These are phyloP conservation scores for Roridomyces roridus DNA, from an alignment of 768 basidiomycete genomes.

Conservation along the genomic window DNA sequence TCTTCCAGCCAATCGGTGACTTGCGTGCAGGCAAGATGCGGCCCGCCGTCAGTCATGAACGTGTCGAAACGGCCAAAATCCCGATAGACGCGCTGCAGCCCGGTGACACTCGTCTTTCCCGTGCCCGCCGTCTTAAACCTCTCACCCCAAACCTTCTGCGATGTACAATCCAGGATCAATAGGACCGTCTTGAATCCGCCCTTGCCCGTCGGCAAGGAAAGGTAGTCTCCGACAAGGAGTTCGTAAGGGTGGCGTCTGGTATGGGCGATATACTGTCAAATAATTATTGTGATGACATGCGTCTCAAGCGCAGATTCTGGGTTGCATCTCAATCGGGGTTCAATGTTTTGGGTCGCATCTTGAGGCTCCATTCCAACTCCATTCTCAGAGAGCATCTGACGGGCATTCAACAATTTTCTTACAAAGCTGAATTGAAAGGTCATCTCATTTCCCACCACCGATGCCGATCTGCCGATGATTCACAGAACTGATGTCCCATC, in stretches of 20 bases:
- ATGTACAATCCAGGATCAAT: constrained; percentile 24
- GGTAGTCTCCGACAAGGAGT: constrained; percentile 34
- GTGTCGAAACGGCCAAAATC: constrained; percentile 14
- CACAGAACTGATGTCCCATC: too few relatives aligned
- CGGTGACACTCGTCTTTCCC: constrained; percentile 1
- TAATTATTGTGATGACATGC: too few relatives aligned
- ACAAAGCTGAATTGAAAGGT: too few relatives aligned
- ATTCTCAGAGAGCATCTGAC: too few relatives aligned
- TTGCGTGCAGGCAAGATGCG: constrained; percentile 33
- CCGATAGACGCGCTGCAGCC: constrained; percentile 21
- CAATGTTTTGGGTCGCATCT: too few relatives aligned
- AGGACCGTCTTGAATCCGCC: constrained; percentile 27
- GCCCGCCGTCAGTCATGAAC: constrained; percentile 32
- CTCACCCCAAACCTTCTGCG: constrained; percentile 30
- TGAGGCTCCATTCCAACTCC: too few relatives aligned
- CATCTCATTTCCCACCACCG: too few relatives aligned
- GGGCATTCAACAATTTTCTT: too few relatives aligned
- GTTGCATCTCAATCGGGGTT: too few relatives aligned
- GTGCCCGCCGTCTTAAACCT: constrained; percentile 12
- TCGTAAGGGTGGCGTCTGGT: constrained; percentile 33
- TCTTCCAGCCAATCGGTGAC: constrained; percentile 15
- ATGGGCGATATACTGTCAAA: too few relatives aligned
- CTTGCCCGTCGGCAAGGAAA: constrained; percentile 28
- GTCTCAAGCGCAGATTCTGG: too few relatives aligned
- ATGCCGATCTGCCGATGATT: too few relatives aligned